Percentiles rank a stretch among this genome's conserved stretches.
phyloP scores from a whole-genome alignment of 495 filamentous ascomycete genomes.

The Wilcoxina mikolae region DNA sequence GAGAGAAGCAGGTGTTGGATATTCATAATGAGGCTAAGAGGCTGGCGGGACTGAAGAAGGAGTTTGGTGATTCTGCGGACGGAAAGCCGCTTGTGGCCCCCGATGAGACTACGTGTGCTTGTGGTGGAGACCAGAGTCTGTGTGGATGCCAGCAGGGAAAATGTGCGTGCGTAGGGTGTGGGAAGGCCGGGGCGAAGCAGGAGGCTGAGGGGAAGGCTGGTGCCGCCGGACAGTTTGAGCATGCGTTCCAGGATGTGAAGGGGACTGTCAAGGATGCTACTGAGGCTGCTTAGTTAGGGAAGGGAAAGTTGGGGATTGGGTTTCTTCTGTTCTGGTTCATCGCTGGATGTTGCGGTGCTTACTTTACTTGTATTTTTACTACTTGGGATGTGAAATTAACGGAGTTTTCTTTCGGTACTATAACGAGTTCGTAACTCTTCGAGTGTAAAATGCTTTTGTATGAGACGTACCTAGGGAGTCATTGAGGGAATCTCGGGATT shows the following conservation, averaged over 20 bases:
- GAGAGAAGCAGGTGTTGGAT: constrained; percentile 74
- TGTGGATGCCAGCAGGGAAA: constrained; percentile 28
- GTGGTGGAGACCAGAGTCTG: neutral
- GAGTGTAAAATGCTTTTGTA: no score
- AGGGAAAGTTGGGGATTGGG: neutral
- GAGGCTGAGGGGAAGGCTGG: constrained; percentile 12
- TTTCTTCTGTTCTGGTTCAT: neutral
- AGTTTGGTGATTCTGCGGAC: constrained; percentile 39
- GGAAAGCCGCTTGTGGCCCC: constrained; percentile 28
- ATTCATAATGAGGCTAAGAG: constrained; percentile 81
- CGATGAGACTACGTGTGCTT: constrained; percentile 25
- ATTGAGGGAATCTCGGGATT: no score
- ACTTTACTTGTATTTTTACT: no score
- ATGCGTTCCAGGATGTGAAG: constrained; percentile 10
- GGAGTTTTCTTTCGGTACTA: no score
- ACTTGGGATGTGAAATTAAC: no score
- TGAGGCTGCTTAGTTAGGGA: neutral
- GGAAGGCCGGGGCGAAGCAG: constrained; percentile 16
- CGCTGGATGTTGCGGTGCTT: neutral
- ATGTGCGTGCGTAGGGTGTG: constrained; percentile 30
- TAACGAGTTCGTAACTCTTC: no score
- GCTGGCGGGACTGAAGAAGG: constrained; percentile 71
- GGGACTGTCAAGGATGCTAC: constrained; percentile 7
- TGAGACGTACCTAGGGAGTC: no score
- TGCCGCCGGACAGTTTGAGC: constrained; percentile 10